Percentiles rank a stretch among this genome's conserved stretches.
phyloP scores from a whole-genome alignment of 1,284 basidiomycete genomes.

The Phaffia rhodozyma region DNA sequence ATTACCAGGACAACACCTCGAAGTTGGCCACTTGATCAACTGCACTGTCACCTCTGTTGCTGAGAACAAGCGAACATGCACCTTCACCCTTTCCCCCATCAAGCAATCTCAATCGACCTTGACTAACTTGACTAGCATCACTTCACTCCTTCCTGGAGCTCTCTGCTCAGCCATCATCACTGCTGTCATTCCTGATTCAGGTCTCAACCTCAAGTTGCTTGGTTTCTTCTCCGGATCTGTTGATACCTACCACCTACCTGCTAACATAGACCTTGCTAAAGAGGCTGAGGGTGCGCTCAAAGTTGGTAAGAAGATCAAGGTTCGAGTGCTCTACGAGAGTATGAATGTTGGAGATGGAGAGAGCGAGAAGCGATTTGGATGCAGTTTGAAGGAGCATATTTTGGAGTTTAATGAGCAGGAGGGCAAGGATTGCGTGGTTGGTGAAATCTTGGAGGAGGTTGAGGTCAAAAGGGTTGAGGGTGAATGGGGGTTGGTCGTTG shows the following conservation, averaged over 20 bases:
- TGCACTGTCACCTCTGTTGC: slow-evolving; percentile 52
- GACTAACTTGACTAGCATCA: slow-evolving; percentile 61
- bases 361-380: slow-evolving; percentile 62
- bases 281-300: slow-evolving; percentile 47
- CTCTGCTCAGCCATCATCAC: slow-evolving; percentile 80
- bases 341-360: slow-evolving; percentile 41
- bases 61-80: slow-evolving; percentile 57
- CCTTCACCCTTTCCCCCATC: slow-evolving; percentile 44
- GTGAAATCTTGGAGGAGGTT: slow-evolving; percentile 55
- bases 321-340: slow-evolving; percentile 70
- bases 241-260: slow-evolving; percentile 64
- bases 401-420: slow-evolving; percentile 42
- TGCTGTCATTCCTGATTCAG: slow-evolving; percentile 52
- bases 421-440: slow-evolving; percentile 52
- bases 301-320: slow-evolving; percentile 74
- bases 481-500: slow-evolving; percentile 67
- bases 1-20: slow-evolving; percentile 4
- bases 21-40: slow-evolving; percentile 51
- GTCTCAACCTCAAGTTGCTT: slow-evolving; percentile 78
- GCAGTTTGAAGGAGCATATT: slow-evolving; percentile 64
- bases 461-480: slow-evolving; percentile 61
- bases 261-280: slow-evolving; percentile 34
- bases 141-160: slow-evolving; percentile 73
- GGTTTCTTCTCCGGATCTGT: slow-evolving; percentile 91
- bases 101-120: slow-evolving; percentile 46